phyloP scores from a whole-genome alignment of 169 alveolate genomes.

The Cryptosporidium andersoni region DNA sequence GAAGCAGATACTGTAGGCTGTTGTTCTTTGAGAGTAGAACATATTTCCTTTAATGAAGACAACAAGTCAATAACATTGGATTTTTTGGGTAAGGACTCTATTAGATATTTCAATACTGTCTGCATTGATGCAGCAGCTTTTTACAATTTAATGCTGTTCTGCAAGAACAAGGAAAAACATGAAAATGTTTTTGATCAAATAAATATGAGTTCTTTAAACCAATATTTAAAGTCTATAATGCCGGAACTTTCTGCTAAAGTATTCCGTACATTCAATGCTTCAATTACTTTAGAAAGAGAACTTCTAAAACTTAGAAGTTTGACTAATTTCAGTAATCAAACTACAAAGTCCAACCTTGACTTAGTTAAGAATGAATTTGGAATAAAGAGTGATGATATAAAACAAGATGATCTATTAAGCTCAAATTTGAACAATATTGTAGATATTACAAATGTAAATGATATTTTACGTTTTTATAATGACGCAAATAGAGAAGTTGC shows the following conservation, averaged over 20 bases:
- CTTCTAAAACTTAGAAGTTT: conserved; percentile 79
- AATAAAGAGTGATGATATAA: conserved; percentile 4
- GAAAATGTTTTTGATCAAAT: conserved; percentile 93
- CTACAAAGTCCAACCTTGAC: neutral
- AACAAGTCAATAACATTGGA: conserved; percentile 85
- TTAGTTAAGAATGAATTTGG: neutral
- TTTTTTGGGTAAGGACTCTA: conserved; percentile 97
- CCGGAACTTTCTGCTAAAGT: conserved; percentile 98
- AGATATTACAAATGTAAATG: conserved; percentile 84
- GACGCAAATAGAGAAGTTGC: conserved; percentile 98
- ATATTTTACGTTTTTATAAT: conserved; percentile 92
- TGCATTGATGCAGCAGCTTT: conserved; percentile 85
- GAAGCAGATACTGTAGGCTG: conserved; percentile 99
- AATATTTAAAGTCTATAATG: conserved; percentile 95
- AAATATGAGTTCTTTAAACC: conserved; percentile 85
- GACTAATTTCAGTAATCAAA: neutral
- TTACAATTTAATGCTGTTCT: conserved; percentile 81
- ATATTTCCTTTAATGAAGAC: conserved; percentile 84
- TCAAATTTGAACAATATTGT: conserved; percentile 26
- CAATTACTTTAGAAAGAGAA: conserved; percentile 93
- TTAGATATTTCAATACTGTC: conserved; percentile 94
- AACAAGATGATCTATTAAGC: conserved; percentile 2
- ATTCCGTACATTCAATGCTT: conserved; percentile 99
- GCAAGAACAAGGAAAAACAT: conserved; percentile 86
- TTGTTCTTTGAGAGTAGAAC: conserved; percentile 97